Base-by-base conservation (phyloP, 805 yeast species). In the Sugiyamaella lignohabitans region DNA sequence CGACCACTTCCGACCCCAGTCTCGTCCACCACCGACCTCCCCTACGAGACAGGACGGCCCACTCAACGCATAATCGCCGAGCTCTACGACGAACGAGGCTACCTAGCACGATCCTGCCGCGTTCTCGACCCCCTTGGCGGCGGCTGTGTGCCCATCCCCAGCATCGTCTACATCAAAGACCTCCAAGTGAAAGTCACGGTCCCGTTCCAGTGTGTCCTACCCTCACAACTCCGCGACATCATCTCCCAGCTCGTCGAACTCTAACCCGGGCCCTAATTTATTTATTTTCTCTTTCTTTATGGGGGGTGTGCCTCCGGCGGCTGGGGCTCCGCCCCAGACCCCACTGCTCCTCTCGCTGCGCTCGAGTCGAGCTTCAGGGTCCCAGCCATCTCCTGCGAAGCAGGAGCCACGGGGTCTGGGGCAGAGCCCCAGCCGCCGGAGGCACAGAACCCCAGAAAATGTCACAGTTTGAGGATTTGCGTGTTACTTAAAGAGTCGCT, bases 71-170 rank as follows among this genome's bases (percentile, higher is more conserved):
- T 35, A 18, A 35, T 35, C 6, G 10, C 38, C 6, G 38, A 35
- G 11, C 23, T 38, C 23, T 38, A 21, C 17, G 67, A 63, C 48
- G 53, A 52, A 8, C 18, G 35, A 1, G 59, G 58, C 2, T 49
- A 50, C 6, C 57, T 64, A 3, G 67, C 63, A 5, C 42, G 45
- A 17, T 56, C 55, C 41, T 61, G 65, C 42, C 50, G 61, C 2
- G 65, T 58, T 17, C 34, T 58, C 27, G 60, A 59, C 32, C 65
- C 64, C 2, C 45, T 62, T n/a, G 68, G 68, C 2, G 65, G 68
- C 8, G 61, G 65, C 2, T 23, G 52, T 2, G 42, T 34, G 27
- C 53, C 61, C 8, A 35, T 58, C n/a, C 57, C 56, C n/a, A 53
- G 62, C 34, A 49, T 64, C 6, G 65, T 63, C 11, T 50, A 54